Base-by-base conservation (phyloP, 2,329 filamentous ascomycete species). In the Arthrobotrys sinensis region DNA sequence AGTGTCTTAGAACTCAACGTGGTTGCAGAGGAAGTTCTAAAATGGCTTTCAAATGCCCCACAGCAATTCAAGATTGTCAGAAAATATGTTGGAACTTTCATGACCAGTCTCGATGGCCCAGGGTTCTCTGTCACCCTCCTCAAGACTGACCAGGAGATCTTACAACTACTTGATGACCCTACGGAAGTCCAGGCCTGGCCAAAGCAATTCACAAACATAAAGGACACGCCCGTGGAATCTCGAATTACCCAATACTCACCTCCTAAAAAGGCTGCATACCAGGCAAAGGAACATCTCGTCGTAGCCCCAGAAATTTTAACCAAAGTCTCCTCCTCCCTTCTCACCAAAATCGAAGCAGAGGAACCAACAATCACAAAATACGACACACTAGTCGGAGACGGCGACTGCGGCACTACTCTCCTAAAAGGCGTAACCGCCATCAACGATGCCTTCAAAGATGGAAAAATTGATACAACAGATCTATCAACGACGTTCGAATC, bases 51-150 rank as follows among this genome's bases (percentile, higher is more conserved):
- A 43, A 84, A 84, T 57, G 85, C 84, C 71, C 89, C 89, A 83
- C 85, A 86, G 79, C 90, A 93, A 82, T 87, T 85, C 38, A 91
- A 91, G 2, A 43, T 79, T 0, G 88, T 89, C 14, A 86, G 92
- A 55, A 87, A 92, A 80, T 85, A 93, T 63, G 87, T 88, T 60
- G 92, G 92, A 34, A 92, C 91, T 0, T 93, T 90, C 84, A 93
- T 93, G 91, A 94, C 92, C 4, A 93, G 91, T 80, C 85, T 94
- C 76, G 93, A 94, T 83, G 91, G 91, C 0, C 86, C 91, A 4
- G 92, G 92, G 4, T 94, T 94, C 85, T 93, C 91, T 83, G 89
- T 93, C 80, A 89, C 89, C 5, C 84, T 94, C 38, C 86, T 94
- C 32, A 92, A 91, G 82, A 86, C 91, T 10, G 87, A 88, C 50